A percentile compares a stretch with the other conserved stretches of the same genome.
These are phyloP conservation scores for Trichosporon faecale DNA, from an alignment of 1,284 basidiomycete genomes.

Conservation along the genomic window DNA sequence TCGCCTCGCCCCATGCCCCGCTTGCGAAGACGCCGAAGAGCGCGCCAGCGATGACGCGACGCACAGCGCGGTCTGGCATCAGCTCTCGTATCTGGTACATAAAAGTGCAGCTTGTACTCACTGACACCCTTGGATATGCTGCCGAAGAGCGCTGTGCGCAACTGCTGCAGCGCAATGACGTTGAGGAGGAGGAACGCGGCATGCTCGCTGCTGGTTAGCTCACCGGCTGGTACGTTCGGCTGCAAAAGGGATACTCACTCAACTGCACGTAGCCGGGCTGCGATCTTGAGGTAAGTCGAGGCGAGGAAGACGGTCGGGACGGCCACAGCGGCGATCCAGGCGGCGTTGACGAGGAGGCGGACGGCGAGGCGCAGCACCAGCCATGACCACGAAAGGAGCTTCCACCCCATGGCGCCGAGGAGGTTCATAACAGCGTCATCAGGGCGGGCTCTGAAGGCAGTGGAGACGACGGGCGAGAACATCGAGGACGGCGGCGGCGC, in stretches of 20 bases:
- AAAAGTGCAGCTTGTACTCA: too few species aligned
- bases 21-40: not conserved
- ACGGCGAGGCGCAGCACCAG: not conserved
- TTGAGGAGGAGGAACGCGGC: constrained; percentile 2
- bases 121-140: not conserved
- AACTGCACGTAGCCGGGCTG: not conserved
- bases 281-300: not conserved
- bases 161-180: not conserved
- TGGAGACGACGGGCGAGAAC: not conserved
- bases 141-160: not conserved
- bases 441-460: not conserved
- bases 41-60: not conserved
- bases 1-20: not conserved
- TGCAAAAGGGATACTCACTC: not conserved
- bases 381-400: not conserved
- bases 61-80: not conserved
- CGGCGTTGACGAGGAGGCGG: not conserved
- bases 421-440: not conserved
- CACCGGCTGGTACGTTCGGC: not conserved
- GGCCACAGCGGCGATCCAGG: not conserved
- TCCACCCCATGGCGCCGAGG: not conserved
- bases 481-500: not conserved
- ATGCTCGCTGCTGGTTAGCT: not conserved
- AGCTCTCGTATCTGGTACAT: not conserved
- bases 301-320: constrained; percentile 1